Conservation (phyloP, 192 early-diverging fungal species). For the Obelidium mucronatum region DNA sequence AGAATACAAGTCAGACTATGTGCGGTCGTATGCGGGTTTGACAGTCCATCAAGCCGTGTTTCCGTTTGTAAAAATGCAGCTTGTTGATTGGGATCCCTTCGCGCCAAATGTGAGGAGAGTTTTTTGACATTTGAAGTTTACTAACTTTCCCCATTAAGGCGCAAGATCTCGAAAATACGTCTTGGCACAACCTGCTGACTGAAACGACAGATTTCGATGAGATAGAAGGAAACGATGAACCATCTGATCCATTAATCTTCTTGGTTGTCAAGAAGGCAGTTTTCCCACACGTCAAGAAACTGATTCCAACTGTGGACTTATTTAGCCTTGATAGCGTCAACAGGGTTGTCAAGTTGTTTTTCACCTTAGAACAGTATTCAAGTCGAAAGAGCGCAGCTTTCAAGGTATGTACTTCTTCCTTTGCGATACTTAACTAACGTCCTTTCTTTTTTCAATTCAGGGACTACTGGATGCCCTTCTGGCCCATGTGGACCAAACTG, state of each 20-base stretch:
- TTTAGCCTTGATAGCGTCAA: neutral
- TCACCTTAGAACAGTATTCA: slow-evolving; percentile 13
- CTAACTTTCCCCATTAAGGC: neutral
- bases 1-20: slow-evolving; percentile 2
- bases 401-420: slow-evolving; percentile 14
- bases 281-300: slow-evolving; percentile 29
- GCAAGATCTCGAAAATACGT: neutral
- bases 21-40: slow-evolving; percentile 18
- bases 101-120: neutral
- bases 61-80: slow-evolving; percentile 32
- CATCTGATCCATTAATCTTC: neutral
- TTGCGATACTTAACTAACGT: neutral
- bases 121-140: neutral
- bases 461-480: slow-evolving; percentile 16
- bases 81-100: slow-evolving; percentile 38
- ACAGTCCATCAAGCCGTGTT: slow-evolving; percentile 26
- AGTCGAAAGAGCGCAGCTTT: slow-evolving; percentile 16
- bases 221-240: neutral
- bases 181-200: slow-evolving; percentile 21
- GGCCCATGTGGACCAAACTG: neutral
- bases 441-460: neutral
- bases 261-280: slow-evolving; percentile 27
- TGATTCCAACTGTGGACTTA: slow-evolving; percentile 20
- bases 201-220: slow-evolving; percentile 25
- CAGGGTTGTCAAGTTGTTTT: neutral